Percentiles rank a stretch among this genome's conserved stretches.
phyloP scores from a whole-genome alignment of 2,329 filamentous ascomycete genomes.

The Pseudonectria buxi region DNA sequence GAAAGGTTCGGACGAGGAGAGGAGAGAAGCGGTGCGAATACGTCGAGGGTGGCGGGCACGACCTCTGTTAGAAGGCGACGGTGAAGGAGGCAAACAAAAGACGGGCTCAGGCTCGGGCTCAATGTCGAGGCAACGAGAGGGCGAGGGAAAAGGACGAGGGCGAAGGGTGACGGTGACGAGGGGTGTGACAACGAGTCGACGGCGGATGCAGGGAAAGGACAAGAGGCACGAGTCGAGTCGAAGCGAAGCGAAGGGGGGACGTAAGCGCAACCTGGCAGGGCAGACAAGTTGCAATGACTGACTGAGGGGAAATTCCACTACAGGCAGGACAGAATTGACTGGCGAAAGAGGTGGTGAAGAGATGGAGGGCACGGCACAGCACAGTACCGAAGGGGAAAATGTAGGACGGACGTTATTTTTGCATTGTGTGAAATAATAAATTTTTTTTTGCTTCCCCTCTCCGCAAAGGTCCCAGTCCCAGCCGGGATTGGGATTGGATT shows the following conservation, averaged over 20 bases:
- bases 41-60: no score
- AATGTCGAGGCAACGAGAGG: conserved; percentile 10
- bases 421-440: conserved; percentile 37
- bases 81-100: conserved; percentile 9
- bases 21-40: not conserved
- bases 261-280: conserved; percentile 12
- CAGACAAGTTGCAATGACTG: conserved; percentile 5
- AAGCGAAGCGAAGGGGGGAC: conserved; percentile 3
- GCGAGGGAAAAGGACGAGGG: no score
- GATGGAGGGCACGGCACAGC: conserved; percentile 20
- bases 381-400: conserved; percentile 22
- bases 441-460: conserved; percentile 29
- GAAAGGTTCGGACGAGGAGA: conserved; percentile 14
- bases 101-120: conserved; percentile 11
- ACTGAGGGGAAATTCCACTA: conserved; percentile 10
- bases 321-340: conserved; percentile 24
- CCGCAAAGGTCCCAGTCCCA: conserved; percentile 1
- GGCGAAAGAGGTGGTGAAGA: conserved; percentile 21
- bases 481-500: not conserved
- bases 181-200: conserved; percentile 10
- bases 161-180: conserved; percentile 1
- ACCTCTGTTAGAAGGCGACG: not conserved
- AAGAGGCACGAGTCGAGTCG: conserved; percentile 6
- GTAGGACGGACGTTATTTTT: conserved; percentile 28
- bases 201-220: conserved; percentile 7